Conservation (phyloP, 1,284 basidiomycete species). For the Ceraceosorus guamensis region DNA sequence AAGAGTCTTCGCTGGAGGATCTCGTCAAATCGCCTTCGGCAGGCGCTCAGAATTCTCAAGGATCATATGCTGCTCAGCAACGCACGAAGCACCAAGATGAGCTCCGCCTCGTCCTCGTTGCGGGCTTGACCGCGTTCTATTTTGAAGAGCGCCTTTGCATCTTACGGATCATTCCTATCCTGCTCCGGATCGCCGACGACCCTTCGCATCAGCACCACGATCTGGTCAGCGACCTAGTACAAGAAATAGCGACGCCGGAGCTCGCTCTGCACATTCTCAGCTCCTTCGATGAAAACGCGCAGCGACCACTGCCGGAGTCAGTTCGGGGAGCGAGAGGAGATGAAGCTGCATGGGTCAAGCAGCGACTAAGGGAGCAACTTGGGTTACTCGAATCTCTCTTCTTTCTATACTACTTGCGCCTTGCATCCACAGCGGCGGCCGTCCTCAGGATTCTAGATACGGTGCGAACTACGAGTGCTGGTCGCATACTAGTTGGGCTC, state of each 20-base stretch:
- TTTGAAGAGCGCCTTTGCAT: conserved; percentile 66
- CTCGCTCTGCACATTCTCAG: conserved; percentile 59
- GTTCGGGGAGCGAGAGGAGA: conserved; percentile 58
- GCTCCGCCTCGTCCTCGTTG: conserved; percentile 52
- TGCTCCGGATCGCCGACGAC: conserved; percentile 59
- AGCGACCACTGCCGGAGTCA: conserved; percentile 53
- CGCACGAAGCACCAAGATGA: neutral
- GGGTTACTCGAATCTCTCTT: conserved; percentile 74
- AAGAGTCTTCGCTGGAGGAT: conserved; percentile 56
- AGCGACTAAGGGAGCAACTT: conserved; percentile 69
- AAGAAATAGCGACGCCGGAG: conserved; percentile 58
- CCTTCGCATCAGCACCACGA: conserved; percentile 56
- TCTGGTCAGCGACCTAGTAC: conserved; percentile 57
- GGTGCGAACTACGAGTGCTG: conserved; percentile 63
- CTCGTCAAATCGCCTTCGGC: conserved; percentile 4
- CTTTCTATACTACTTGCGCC: conserved; percentile 73
- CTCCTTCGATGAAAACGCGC: conserved; percentile 54
- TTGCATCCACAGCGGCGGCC: conserved; percentile 59
- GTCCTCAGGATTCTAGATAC: conserved; percentile 61
- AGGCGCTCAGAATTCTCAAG: neutral
- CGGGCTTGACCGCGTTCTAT: conserved; percentile 70
- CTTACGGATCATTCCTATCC: conserved; percentile 52
- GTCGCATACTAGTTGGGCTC: conserved; percentile 60
- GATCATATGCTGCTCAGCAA: neutral
- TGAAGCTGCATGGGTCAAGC: conserved; percentile 68